Base-by-base conservation (phyloP, 2,329 filamentous ascomycete genomes). In the Pseudogymnoascus sp. region DNA sequence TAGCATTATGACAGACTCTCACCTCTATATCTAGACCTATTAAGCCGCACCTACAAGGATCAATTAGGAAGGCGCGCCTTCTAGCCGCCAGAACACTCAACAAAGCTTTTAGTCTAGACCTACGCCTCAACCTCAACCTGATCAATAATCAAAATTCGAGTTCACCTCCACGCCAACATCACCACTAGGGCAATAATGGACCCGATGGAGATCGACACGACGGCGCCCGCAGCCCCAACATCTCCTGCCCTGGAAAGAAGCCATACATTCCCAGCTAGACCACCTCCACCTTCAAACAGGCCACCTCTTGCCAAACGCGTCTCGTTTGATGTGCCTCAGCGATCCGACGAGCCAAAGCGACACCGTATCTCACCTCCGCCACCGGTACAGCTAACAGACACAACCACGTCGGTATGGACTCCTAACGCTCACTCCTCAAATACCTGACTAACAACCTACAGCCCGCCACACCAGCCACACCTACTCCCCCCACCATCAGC, bases 241-340 rank as follows among this genome's bases (percentile, higher is more conserved):
- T 23, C 18, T 46, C 42, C 18, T 14, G 9, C 21, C 43, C 23
- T 5, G 11, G 14, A 53, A 28, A 46, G 42, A n/a, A 46, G 42
- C 21, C 21, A 46, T 2, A n/a, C 5, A 14, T 5, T 3, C 12
- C 18, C 11, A 46, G 21, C 18, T 12, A 46, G 42, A n/a, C 42
- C 21, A 23, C 12, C 21, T 25, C 12, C 5, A 46, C 21, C 42
- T 3, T 25, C 42, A 1, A 12, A 25, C 21, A 46, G 21, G 12
- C 42, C 42, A n/a, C 1, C 42, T 25, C 5, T 46, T 8, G 12
- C 14, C 8, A 53, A 56, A 34, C 49, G 49, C 8, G 49, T 56
- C 49, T 31, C 66, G 67, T 70, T 37, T 46, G 67, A 66, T 65
- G 16, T 64, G 8, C 64, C 63, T 63, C 60, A 60, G 16, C 38